Base-by-base conservation (phyloP, 495 filamentous ascomycete species). In the Cairneyella variabilis region DNA sequence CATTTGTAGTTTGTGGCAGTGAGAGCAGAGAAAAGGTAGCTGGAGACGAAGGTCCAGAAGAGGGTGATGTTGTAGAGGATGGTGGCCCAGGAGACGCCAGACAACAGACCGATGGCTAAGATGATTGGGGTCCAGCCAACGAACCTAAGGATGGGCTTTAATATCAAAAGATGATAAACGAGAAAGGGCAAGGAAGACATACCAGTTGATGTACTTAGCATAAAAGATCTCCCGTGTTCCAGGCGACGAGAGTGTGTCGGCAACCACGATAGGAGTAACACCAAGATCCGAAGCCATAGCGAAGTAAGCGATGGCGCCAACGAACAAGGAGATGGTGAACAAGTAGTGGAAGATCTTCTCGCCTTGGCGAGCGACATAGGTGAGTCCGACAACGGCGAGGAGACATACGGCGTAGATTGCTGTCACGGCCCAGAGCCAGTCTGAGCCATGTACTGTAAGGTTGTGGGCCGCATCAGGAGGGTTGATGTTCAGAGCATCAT, bases 201-300 rank as follows among this genome's bases (percentile, higher is more conserved):
- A 64, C 81, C 83, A 86, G 63, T 85, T 77, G 56, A 89, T 77
- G 64, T 87, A 90, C 22, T 81, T 73, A 17, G 78, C 83, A 52
- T 83, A 90, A 66, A 86, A 90, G 61, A 90, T 79, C 64, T 87
- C 73, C 11, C 85, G 75, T 10, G 64, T 63, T 10, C 75, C 76
- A 14, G 56, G 37, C 3, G 76, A 45, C 7, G 41, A 68, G 20
- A 67, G 63, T 26, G 63, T 58, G 20, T 72, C 65, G 43, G 55
- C 56, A 3, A 74, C 69, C 3, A 56, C 50, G 12, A 87, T 79
- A 18, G 82, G 73, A 7, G 74, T 77, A 65, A 75, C 80, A 48
- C 86, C 86, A 1, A 90, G 71, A 61, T 87, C 79, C 3, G 83
- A 80, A 30, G 75, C 84, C 74, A 87, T 83, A 54, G 80, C 71